These are phyloP conservation scores for Helminthosporium solani DNA, from an alignment of 2,329 filamentous ascomycete species.

Conservation along the genomic window DNA sequence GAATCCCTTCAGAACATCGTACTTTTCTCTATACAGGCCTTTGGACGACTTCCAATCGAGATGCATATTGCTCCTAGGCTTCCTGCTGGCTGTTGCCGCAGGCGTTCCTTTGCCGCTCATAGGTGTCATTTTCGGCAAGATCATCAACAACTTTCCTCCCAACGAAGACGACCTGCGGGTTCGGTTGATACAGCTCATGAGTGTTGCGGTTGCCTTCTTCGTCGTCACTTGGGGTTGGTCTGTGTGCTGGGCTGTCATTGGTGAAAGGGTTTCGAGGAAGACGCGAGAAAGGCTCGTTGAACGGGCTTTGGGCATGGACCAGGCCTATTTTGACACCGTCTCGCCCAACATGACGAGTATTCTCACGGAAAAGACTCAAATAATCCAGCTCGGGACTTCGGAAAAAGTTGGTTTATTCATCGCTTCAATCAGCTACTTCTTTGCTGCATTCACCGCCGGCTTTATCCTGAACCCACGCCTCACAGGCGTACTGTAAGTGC, in stretches of 20 bases:
- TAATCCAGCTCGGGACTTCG: constrained; percentile 49
- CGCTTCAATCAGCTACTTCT: constrained; percentile 48
- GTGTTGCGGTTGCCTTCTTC: constrained; percentile 52
- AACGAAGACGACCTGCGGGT: constrained; percentile 44
- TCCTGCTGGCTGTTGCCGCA: constrained; percentile 52
- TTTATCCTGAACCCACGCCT: constrained; percentile 47
- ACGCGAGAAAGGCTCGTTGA: constrained; percentile 50
- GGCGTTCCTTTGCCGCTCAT: constrained; percentile 64
- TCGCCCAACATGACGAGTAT: constrained; percentile 52
- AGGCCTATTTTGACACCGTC: constrained; percentile 53
- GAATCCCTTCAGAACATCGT: constrained; percentile 51
- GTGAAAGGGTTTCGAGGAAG: constrained; percentile 51
- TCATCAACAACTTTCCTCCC: constrained; percentile 54
- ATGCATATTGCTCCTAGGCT: constrained; percentile 35
- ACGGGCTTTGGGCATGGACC: constrained; percentile 53
- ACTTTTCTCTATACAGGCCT: constrained; percentile 50
- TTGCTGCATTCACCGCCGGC: constrained; percentile 49
- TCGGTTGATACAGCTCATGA: constrained; percentile 47
- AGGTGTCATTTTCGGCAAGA: constrained; percentile 55
- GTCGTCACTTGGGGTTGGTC: constrained; percentile 52
- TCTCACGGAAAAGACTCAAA: constrained; percentile 49
- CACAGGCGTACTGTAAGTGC: constrained; percentile 43
- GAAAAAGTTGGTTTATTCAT: constrained; percentile 52
- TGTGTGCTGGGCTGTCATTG: constrained; percentile 52
- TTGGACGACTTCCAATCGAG: constrained; percentile 46